phyloP scores from a whole-genome alignment of 495 filamentous ascomycete genomes.

The Neurospora pannonica region DNA sequence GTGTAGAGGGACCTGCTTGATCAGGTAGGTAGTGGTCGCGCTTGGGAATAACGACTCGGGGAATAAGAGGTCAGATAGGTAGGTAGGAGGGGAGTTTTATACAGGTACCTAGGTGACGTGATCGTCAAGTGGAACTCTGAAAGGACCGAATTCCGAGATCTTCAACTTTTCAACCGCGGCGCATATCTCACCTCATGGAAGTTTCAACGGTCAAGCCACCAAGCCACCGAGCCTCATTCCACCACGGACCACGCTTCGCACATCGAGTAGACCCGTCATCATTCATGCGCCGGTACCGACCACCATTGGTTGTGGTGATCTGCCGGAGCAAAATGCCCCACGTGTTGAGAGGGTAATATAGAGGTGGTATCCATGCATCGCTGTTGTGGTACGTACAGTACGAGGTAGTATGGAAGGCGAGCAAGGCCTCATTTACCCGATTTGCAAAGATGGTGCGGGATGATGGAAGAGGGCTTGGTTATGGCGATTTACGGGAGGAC shows the following conservation, averaged over 20 bases:
- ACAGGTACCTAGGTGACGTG: not conserved
- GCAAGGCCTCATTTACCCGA: not conserved
- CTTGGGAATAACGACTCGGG: not conserved
- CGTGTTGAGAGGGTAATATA: not conserved
- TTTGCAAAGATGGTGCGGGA: too few species aligned
- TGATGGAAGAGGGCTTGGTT: not conserved
- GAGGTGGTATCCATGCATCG: not conserved
- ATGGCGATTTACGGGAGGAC: not conserved
- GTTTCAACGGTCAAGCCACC: not conserved
- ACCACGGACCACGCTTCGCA: not conserved
- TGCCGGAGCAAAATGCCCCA: not conserved
- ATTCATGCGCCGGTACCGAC: not conserved
- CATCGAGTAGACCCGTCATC: not conserved
- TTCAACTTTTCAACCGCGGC: not conserved
- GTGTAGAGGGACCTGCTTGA: not conserved
- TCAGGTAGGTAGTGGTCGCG: not conserved
- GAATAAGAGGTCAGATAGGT: not conserved
- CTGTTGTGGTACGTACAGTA: not conserved
- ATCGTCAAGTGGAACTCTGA: not conserved
- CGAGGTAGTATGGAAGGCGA: not conserved
- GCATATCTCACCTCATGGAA: not conserved
- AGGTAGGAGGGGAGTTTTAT: not conserved
- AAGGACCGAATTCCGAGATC: not conserved
- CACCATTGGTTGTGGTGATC: not conserved
- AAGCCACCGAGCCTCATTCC: not conserved